Base-by-base conservation (phyloP, 805 yeast species). In the Candida boleticola region DNA sequence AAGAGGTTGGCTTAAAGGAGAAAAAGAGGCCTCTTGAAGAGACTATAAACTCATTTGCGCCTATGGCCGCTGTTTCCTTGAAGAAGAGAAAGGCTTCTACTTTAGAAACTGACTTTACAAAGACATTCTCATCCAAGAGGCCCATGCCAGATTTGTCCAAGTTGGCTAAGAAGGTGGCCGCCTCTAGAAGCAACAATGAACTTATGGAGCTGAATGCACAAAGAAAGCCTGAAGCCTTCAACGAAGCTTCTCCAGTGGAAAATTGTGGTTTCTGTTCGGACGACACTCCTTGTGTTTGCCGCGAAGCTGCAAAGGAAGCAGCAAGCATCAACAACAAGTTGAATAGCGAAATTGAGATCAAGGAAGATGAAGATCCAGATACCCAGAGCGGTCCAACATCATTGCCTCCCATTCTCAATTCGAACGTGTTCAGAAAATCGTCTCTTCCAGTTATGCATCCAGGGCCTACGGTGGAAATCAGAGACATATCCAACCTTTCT, bases 231-330 rank as follows among this genome's bases (percentile, higher is more conserved):
- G 47, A 48, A 1, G 58, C 53, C 18, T 68, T 71, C 43, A 65
- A 72, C 45, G 78, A 74, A 38, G 63, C 63, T 29, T 75, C 78
- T 1, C 76, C 80, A 5, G 71, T 73, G 45, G 95, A 86, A 50
- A 80, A 85, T 44, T 92, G 98, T 63, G 98, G 98, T 0, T 90
- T 92, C 62, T 92, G 98, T 57, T 80, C 95, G 0, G 96, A 87
- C 51, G 93, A 82, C 51, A 82, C 95, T 0, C 90, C 96, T 2
- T 92, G 98, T 64, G 85, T 92, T 2, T 92, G 97, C 60, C 79
- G 92, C 21, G 97, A 89, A 51, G 85, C 79, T 14, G 82, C 80
- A 2, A 69, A 71, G 50, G 80, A 74, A 53, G 76, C 74, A 1
- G 76, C 73, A 3, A 50, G 59, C 22, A 54, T 72, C 43, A 63